Base-by-base conservation (phyloP, 2,329 filamentous ascomycete species). In the Emmonsiellopsis sp. region DNA sequence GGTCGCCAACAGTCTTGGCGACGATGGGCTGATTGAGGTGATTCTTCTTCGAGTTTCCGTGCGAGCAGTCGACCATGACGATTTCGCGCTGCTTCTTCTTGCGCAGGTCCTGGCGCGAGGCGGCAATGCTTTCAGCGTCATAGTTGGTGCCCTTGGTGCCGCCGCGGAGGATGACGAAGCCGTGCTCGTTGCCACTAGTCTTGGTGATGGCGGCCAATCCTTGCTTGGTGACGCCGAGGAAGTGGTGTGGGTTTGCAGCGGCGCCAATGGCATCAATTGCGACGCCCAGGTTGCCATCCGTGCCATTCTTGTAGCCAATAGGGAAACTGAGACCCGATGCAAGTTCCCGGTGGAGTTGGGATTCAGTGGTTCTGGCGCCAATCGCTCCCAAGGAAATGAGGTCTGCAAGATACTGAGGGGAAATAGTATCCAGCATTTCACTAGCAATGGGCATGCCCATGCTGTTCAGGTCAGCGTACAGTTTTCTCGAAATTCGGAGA, bases 231-330 rank as follows among this genome's bases (percentile, higher is more conserved):
- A 98, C 93, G 73, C 91, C 92, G 79, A 98, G 87, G 79, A 98
- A 98, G 77, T 96, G 92, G 73, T 98, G 93, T 8, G 74, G 73
- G 63, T 76, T 70, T 50, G 69, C 66, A 5, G 74, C 73, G 26
- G 88, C 85, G 55, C 92, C 93, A 68, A 97, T 96, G 35, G 93
- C 93, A 69, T 98, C 93, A 64, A 97, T 94, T 16, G 92, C 91
- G 16, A 97, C 91, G 31, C 83, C 84, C 54, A 98, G 77, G 63
- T 86, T 89, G 42, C 93, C 93, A 65, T 98, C 93, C 26, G 93
- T 98, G 57, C 93, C 93, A 73, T 98, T 98, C 83, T 98, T 98
- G 86, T 96, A 98, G 55, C 93, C 93, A 61, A 98, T 91, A 20
- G 93, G 93, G 85, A 96, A 97, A 54, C 89, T 95, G 52, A 97